Conservation (phyloP, 2,329 filamentous ascomycete species). For the Epicoccum sorghinum region DNA sequence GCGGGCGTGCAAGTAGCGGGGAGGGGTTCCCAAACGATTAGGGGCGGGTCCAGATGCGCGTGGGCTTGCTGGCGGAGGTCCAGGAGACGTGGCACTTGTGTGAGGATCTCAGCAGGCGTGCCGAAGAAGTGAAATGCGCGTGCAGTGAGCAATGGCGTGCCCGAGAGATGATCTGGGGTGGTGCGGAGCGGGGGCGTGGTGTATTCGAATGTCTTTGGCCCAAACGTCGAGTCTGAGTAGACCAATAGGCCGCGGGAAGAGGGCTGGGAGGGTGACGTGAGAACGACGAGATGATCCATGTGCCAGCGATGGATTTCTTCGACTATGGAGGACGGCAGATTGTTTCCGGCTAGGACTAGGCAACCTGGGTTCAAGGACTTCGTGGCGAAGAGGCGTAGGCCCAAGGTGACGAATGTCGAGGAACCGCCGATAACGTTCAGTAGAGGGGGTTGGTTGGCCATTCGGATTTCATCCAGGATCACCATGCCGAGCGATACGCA, state of each 20-base stretch:
- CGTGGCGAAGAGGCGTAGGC: constrained; percentile 19
- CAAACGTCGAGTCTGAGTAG: constrained; percentile 32
- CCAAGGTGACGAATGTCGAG: constrained; percentile 20
- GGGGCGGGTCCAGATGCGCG: neutral
- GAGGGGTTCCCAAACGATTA: constrained; percentile 32
- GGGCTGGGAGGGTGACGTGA: constrained; percentile 1
- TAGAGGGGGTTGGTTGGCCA: constrained; percentile 19
- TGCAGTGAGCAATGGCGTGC: constrained; percentile 16
- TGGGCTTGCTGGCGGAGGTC: constrained; percentile 8
- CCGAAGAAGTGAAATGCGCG: constrained; percentile 30
- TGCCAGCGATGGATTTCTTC: constrained; percentile 15
- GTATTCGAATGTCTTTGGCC: constrained; percentile 28
- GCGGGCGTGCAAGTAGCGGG: constrained; percentile 14
- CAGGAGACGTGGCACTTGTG: constrained; percentile 22
- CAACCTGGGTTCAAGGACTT: constrained; percentile 19
- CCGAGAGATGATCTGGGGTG: constrained; percentile 13
- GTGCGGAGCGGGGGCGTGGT: constrained; percentile 21
- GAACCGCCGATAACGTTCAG: constrained; percentile 29
- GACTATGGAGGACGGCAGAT: constrained; percentile 20
- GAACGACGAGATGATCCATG: constrained; percentile 15
- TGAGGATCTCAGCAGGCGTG: constrained; percentile 21
- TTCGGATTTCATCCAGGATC: constrained; percentile 29
- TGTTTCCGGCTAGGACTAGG: constrained; percentile 26
- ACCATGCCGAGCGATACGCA: constrained; percentile 31
- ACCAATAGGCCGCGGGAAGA: constrained; percentile 24